Percentiles rank a stretch among this genome's conserved stretches.
These are phyloP conservation scores for Clohesyomyces aquaticus DNA, from an alignment of 495 filamentous ascomycete genomes.

Conservation along the genomic window DNA sequence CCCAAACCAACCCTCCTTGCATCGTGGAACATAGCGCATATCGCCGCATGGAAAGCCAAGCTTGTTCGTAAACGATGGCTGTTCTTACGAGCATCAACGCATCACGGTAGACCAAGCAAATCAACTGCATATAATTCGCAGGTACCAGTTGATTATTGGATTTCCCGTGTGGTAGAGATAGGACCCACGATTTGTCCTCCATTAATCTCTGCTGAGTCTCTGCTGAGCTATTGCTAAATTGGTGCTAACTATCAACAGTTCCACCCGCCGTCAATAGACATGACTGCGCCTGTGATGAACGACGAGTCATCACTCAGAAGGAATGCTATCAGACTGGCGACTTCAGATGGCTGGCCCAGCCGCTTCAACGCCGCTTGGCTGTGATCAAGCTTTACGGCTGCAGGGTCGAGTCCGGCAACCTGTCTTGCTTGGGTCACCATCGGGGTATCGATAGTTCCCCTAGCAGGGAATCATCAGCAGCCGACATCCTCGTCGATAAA, in stretches of 20 bases:
- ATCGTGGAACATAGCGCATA: too few species aligned
- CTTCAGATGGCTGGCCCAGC: slow-evolving; percentile 24
- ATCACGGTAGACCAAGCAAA: too few species aligned
- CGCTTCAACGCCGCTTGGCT: slow-evolving; percentile 19
- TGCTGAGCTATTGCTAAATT: too few species aligned
- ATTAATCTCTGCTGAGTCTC: too few species aligned
- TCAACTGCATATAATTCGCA: too few species aligned
- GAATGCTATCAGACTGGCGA: slow-evolving; percentile 26
- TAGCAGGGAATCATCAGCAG: slow-evolving; percentile 1
- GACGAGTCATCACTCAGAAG: slow-evolving; percentile 27
- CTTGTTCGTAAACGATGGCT: too few species aligned
- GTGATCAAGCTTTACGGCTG: slow-evolving; percentile 8
- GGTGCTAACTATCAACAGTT: slow-evolving; percentile 14
- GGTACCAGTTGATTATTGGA: too few species aligned
- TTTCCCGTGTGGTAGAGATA: too few species aligned
- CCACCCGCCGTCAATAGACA: slow-evolving; percentile 43
- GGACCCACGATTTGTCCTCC: too few species aligned
- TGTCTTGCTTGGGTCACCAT: slow-evolving; percentile 17
- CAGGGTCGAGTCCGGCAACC: slow-evolving; percentile 3
- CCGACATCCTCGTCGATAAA: not conserved
- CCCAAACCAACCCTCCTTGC: too few species aligned
- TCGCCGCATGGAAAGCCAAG: too few species aligned
- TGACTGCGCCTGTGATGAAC: slow-evolving; percentile 34
- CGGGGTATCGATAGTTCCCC: slow-evolving; percentile 23
- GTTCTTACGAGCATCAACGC: too few species aligned